These are phyloP conservation scores for Pythium folliculosum DNA, from an alignment of 352 stramenopile genomes.

Conservation along the genomic window DNA sequence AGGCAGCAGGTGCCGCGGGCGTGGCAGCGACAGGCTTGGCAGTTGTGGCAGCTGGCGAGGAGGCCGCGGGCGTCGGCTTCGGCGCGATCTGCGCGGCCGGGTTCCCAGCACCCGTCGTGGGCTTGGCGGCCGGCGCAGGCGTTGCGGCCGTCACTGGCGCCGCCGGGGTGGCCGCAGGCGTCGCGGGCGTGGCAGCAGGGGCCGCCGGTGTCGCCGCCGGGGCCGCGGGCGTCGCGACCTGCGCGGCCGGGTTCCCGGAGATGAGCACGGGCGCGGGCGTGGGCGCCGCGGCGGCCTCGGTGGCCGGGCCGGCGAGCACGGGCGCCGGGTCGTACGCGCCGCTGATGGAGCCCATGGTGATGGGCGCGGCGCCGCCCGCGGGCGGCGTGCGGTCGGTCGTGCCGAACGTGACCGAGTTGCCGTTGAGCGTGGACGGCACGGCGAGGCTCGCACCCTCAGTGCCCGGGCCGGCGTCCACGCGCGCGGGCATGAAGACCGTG, in stretches of 20 bases:
- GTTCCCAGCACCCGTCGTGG: background rate
- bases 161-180: background rate
- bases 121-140: background rate
- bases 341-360: constrained; percentile 18
- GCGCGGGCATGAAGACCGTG: constrained; percentile 25
- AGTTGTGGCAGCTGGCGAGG: constrained; percentile 4
- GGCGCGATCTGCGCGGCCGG: background rate
- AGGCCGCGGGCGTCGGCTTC: background rate
- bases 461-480: constrained; percentile 17
- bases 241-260: constrained; percentile 5
- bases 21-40: background rate
- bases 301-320: background rate
- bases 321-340: constrained; percentile 22
- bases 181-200: constrained; percentile 3
- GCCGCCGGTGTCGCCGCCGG: background rate
- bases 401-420: constrained; percentile 21
- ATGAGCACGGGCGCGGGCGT: constrained; percentile 6
- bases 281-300: background rate
- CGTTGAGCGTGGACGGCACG: constrained; percentile 20
- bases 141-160: constrained; percentile 1
- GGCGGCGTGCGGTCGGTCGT: background rate
- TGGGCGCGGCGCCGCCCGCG: background rate
- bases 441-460: constrained; percentile 11
- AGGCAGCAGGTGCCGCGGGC: background rate
- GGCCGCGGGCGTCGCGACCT: background rate